phyloP scores from a whole-genome alignment of 441 rosid genomes.

The Adansonia madagascariensis region DNA sequence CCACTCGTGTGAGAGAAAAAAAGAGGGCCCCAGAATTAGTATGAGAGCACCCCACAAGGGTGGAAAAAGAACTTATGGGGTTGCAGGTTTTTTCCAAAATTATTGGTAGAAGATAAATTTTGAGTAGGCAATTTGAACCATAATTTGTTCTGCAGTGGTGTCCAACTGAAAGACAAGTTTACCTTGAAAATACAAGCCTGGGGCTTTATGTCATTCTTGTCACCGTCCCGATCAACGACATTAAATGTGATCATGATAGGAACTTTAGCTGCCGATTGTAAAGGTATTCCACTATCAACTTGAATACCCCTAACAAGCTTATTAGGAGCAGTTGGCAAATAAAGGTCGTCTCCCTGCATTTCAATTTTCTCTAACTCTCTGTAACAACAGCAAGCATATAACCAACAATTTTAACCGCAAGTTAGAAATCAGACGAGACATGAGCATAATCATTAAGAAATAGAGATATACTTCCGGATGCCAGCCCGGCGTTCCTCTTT shows the following conservation, averaged over 20 bases:
- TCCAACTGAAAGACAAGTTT: conserved; percentile 28
- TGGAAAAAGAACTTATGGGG: neutral
- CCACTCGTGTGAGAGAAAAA: neutral
- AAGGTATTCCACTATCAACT: conserved; percentile 96
- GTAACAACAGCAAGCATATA: conserved; percentile 33
- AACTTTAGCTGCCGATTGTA: conserved; percentile 98
- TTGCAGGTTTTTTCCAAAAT: neutral
- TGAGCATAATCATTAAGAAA: conserved; percentile 16
- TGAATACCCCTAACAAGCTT: conserved; percentile 90
- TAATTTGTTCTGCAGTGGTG: conserved; percentile 20
- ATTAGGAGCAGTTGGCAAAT: conserved; percentile 87
- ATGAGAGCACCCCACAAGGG: conserved; percentile 8
- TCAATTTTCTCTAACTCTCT: conserved; percentile 96
- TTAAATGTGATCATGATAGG: conserved; percentile 95
- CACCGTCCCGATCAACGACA: conserved; percentile 85
- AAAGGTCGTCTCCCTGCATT: conserved; percentile 86
- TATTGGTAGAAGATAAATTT: conserved; percentile 2
- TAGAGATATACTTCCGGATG: conserved; percentile 69
- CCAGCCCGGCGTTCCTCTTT: conserved; percentile 98
- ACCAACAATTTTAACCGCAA: conserved; percentile 33
- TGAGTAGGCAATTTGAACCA: neutral
- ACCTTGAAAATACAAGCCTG: conserved; percentile 99
- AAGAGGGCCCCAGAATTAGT: conserved; percentile 4
- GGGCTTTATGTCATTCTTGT: conserved; percentile 62
- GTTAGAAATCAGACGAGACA: conserved; percentile 20